A percentile compares a stretch with the other conserved stretches of the same genome.
Evolutionary conservation across 169 alveolate species (phyloP).

Genomic region (Eimeria necatrix): DNA sequence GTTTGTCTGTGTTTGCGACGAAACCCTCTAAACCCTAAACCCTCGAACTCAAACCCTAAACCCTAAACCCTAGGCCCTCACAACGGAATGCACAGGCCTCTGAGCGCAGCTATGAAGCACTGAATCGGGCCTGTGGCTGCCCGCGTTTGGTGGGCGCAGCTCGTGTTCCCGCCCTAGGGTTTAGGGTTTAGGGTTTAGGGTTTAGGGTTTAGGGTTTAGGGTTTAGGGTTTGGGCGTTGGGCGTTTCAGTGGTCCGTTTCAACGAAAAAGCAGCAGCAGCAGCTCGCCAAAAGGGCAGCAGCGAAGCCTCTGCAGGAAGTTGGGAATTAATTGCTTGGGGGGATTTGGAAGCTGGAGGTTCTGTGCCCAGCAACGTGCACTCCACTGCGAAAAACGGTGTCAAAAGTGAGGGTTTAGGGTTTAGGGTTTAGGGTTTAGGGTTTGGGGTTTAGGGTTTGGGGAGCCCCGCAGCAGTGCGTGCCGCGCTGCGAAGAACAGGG

Average conservation of each 20-base stretch:
- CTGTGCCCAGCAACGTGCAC: neutral
- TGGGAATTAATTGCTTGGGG: conserved; percentile 27
- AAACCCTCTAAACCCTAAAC: no score
- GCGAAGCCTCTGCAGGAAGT: neutral
- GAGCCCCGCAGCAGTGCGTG: no score
- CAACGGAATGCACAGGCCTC: no score
- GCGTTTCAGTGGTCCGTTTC: neutral
- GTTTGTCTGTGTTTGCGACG: no score
- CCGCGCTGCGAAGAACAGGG: no score
- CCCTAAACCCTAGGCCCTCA: no score
- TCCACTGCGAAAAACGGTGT: conserved; percentile 10
- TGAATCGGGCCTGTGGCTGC: no score
- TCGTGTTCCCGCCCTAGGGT: neutral
- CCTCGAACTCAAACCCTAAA: no score
- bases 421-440: conserved; percentile 33
- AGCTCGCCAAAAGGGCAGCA: neutral
- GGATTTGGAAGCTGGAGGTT: neutral
- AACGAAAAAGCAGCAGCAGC: conserved; percentile 13
- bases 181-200: neutral
- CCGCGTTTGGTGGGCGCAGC: neutral
- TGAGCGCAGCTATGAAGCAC: no score
- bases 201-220: neutral
- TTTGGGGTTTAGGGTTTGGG: no score
- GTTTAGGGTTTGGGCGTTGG: conserved; percentile 4
- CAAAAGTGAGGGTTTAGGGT: neutral